These are phyloP conservation scores for Lasiodiplodia gonubiensis DNA, from an alignment of 2,329 filamentous ascomycete genomes.

Conservation along the genomic window DNA sequence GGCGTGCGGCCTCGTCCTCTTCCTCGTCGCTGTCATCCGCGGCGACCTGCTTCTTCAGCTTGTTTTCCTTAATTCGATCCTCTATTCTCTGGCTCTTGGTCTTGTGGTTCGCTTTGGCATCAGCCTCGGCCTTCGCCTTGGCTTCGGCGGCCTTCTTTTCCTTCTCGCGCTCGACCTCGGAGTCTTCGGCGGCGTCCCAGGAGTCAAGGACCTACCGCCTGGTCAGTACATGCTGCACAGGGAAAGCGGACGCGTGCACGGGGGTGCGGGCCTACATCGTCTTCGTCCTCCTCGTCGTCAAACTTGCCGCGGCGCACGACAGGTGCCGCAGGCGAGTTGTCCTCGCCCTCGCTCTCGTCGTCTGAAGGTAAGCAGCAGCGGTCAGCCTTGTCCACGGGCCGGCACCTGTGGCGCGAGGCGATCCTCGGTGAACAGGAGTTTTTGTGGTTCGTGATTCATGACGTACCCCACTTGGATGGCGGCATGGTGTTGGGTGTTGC, in stretches of 20 bases:
- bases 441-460: conserved; percentile 37
- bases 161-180: conserved; percentile 95
- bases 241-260: conserved; percentile 38
- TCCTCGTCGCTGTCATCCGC: conserved; percentile 66
- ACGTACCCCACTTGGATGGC: conserved; percentile 50
- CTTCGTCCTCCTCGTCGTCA: conserved; percentile 88
- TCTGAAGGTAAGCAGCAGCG: conserved; percentile 31
- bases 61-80: conserved; percentile 68
- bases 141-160: conserved; percentile 82
- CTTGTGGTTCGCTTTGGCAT: conserved; percentile 90
- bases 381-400: conserved; percentile 25
- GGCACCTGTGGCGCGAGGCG: conserved; percentile 4
- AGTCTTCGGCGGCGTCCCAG: conserved; percentile 97
- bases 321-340: conserved; percentile 55
- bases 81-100: conserved; percentile 84
- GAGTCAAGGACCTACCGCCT: conserved; percentile 81
- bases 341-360: conserved; percentile 64
- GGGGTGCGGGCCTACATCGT: conserved; percentile 62
- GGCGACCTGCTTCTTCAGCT: conserved; percentile 62
- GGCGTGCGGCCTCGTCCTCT: conserved; percentile 71
- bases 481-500: conserved; percentile 38
- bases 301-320: conserved; percentile 70
- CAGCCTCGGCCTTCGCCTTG: conserved; percentile 87
- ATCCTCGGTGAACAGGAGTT: conserved; percentile 27
- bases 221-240: conserved; percentile 1